Evolutionary conservation across 2,329 filamentous ascomycete genomes (phyloP).

Genomic region (Penicillium frequentans): DNA sequence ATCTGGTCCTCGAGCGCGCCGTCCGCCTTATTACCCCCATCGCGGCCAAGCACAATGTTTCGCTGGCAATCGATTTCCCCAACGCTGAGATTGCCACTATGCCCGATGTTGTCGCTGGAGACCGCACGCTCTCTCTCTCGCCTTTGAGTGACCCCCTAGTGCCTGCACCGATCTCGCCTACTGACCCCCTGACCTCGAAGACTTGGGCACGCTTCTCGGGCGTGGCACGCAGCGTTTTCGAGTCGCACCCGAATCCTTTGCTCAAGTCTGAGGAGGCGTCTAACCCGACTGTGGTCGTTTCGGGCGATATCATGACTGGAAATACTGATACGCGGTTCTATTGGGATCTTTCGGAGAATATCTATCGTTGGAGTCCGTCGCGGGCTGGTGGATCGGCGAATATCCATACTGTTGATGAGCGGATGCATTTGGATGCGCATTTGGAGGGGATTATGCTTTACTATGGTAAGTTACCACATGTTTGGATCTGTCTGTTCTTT

Average conservation of each 20-base stretch:
- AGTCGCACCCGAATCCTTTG: slow-evolving; percentile 31
- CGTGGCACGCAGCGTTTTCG: slow-evolving; percentile 42
- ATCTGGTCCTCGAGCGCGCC: slow-evolving; percentile 49
- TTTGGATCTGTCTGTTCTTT: not conserved
- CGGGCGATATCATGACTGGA: slow-evolving; percentile 52
- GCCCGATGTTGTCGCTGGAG: slow-evolving; percentile 1
- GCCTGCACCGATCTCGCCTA: slow-evolving; percentile 37
- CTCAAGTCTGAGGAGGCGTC: slow-evolving; percentile 21
- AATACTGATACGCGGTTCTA: slow-evolving; percentile 57
- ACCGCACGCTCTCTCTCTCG: slow-evolving; percentile 33
- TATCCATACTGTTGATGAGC: slow-evolving; percentile 55
- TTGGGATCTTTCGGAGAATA: slow-evolving; percentile 53
- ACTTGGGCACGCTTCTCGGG: slow-evolving; percentile 41
- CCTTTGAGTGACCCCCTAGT: slow-evolving; percentile 29
- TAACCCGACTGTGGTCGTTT: slow-evolving; percentile 39
- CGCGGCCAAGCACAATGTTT: slow-evolving; percentile 50
- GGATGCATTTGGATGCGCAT: slow-evolving; percentile 44
- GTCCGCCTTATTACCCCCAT: slow-evolving; percentile 49
- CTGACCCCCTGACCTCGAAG: slow-evolving; percentile 28
- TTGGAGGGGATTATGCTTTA: slow-evolving; percentile 45
- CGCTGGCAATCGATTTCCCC: slow-evolving; percentile 48
- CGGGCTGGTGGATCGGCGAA: slow-evolving; percentile 46
- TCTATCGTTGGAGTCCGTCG: slow-evolving; percentile 53
- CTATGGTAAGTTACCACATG: slow-evolving; percentile 38
- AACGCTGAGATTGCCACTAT: not conserved